A percentile compares a stretch with the other conserved stretches of the same genome.
phyloP scores from a whole-genome alignment of 176 grass and related monocot species.

The Paspalum vaginatum region DNA sequence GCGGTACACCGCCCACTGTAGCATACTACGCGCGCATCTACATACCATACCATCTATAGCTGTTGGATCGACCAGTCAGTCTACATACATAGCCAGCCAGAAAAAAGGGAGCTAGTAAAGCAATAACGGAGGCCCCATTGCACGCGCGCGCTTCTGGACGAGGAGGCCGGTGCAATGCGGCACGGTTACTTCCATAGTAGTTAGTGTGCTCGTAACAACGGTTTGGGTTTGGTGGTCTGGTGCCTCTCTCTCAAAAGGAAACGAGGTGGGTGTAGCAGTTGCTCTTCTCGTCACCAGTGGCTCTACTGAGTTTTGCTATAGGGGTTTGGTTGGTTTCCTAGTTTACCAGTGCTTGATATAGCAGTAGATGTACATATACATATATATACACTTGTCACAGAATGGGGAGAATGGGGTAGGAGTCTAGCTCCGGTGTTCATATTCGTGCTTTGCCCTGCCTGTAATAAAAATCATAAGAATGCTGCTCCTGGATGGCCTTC shows the following conservation, averaged over 20 bases:
- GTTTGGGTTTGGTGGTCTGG: constrained; percentile 32
- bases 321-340: background rate
- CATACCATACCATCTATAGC: constrained; percentile 11
- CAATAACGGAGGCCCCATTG: constrained; percentile 46
- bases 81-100: constrained; percentile 23
- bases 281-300: constrained; percentile 1
- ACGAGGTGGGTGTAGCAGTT: constrained; percentile 30
- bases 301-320: constrained; percentile 46
- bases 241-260: background rate
- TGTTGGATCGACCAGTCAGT: constrained; percentile 17
- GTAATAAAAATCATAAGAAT: constrained; percentile 52
- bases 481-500: constrained; percentile 36
- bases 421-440: constrained; percentile 38
- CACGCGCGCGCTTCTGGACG: constrained; percentile 52
- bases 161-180: constrained; percentile 52
- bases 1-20: constrained; percentile 39
- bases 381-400: constrained; percentile 46
- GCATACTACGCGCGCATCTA: constrained; percentile 42
- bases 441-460: constrained; percentile 39
- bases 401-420: constrained; percentile 13
- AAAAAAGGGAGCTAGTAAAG: constrained; percentile 28
- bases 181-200: constrained; percentile 21
- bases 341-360: constrained; percentile 32
- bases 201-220: constrained; percentile 37
- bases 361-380: constrained; percentile 20